Evolutionary conservation across 2,329 filamentous ascomycete genomes (phyloP).

Genomic region (Fusarium sp.): DNA sequence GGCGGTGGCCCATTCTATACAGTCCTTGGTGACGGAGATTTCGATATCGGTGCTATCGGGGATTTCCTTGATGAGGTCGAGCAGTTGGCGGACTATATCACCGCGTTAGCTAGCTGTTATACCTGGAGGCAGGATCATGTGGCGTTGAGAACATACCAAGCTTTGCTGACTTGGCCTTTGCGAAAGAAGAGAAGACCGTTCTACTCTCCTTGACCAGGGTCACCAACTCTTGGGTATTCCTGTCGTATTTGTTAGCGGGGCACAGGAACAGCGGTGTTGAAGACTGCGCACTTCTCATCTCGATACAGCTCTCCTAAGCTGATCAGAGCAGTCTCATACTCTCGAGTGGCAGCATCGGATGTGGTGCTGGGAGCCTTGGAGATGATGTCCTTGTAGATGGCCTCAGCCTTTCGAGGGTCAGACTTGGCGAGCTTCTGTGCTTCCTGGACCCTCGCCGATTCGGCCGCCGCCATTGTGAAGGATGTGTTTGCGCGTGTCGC

Average conservation of each 20-base stretch:
- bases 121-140: not conserved
- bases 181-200: conserved; percentile 92
- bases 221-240: conserved; percentile 84
- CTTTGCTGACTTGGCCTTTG: conserved; percentile 98
- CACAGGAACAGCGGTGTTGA: not conserved
- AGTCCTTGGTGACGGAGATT: conserved; percentile 95
- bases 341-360: conserved; percentile 83
- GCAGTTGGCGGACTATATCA: conserved; percentile 84
- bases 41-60: conserved; percentile 95
- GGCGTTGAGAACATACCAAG: conserved; percentile 70
- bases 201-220: conserved; percentile 90
- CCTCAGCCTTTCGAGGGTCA: conserved; percentile 84
- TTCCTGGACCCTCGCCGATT: conserved; percentile 79
- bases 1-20: conserved; percentile 98
- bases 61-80: conserved; percentile 93
- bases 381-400: conserved; percentile 89
- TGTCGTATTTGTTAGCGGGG: conserved; percentile 48
- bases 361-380: conserved; percentile 84
- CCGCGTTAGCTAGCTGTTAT: conserved; percentile 24
- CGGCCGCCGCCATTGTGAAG: conserved; percentile 63
- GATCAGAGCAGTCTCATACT: conserved; percentile 90
- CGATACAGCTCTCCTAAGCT: conserved; percentile 92
- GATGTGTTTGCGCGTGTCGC: conserved; percentile 21
- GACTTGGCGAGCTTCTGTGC: conserved; percentile 84
- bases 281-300: conserved; percentile 76